Evolutionary conservation across 2,329 filamentous ascomycete species (phyloP).

Genomic region (Sclerotinia glacialis): DNA sequence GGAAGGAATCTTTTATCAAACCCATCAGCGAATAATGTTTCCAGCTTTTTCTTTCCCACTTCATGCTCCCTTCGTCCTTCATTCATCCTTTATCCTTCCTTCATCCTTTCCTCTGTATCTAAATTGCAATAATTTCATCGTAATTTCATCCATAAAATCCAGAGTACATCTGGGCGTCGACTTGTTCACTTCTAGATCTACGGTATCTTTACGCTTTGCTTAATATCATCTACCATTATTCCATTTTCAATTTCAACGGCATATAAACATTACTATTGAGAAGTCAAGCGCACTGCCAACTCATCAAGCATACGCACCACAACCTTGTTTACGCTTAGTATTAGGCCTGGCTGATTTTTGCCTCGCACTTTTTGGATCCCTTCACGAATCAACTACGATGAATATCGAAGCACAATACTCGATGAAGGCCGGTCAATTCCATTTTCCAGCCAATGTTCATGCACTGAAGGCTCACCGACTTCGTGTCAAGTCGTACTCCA

Average conservation of each 20-base stretch:
- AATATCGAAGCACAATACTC: conserved; percentile 27
- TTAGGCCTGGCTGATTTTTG: conserved; percentile 31
- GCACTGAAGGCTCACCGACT: conserved; percentile 41
- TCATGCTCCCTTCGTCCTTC: neutral
- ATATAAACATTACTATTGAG: conserved; percentile 47
- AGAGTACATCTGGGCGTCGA: conserved; percentile 2
- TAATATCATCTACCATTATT: conserved; percentile 38
- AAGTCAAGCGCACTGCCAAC: conserved; percentile 39
- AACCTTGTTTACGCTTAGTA: conserved; percentile 40
- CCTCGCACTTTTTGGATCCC: conserved; percentile 34
- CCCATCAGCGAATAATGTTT: neutral
- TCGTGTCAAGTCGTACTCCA: conserved; percentile 42
- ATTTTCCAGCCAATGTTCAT: conserved; percentile 40
- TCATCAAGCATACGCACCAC: conserved; percentile 52
- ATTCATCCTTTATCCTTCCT: neutral
- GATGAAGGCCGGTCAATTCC: conserved; percentile 29
- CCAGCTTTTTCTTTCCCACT: neutral
- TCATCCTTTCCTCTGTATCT: neutral
- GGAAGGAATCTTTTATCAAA: neutral
- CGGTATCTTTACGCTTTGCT: conserved; percentile 31
- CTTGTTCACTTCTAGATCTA: conserved; percentile 21
- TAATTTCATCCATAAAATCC: neutral
- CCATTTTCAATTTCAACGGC: conserved; percentile 44
- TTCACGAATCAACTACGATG: conserved; percentile 24
- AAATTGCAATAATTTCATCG: neutral